Evolutionary conservation across 495 filamentous ascomycete species (phyloP).

Genomic region (Clavariopsis aquatica): DNA sequence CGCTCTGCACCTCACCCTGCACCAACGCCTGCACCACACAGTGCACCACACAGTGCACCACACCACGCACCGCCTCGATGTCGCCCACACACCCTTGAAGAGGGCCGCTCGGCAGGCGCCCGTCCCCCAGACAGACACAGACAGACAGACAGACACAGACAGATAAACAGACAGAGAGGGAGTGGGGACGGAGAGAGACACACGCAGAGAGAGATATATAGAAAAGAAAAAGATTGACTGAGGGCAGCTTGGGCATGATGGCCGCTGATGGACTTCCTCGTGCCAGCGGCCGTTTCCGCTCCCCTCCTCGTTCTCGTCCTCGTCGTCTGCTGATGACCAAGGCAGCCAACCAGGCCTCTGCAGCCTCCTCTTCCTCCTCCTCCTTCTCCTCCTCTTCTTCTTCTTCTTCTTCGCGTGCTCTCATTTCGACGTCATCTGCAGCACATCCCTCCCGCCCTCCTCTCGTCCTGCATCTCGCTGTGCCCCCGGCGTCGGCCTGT

Average conservation of each 20-base stretch:
- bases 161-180: too few relatives aligned
- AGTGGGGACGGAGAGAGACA: too few relatives aligned
- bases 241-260: too few relatives aligned
- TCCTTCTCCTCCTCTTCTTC: too few relatives aligned
- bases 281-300: neutral
- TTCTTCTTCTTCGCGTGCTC: neutral
- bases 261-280: constrained; percentile 4
- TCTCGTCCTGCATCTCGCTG: neutral
- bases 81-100: too few relatives aligned
- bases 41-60: constrained; percentile 2
- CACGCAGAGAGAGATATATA: too few relatives aligned
- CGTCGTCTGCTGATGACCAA: constrained; percentile 1
- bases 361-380: neutral
- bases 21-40: neutral
- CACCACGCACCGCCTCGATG: neutral
- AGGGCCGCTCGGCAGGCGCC: too few relatives aligned
- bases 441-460: neutral
- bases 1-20: neutral
- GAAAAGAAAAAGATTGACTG: too few relatives aligned
- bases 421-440: neutral
- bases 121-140: too few relatives aligned
- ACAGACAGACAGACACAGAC: too few relatives aligned
- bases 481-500: neutral
- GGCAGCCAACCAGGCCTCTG: neutral
- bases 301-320: too few relatives aligned